These are phyloP conservation scores for Dissophora globulifera DNA, from an alignment of 192 early-diverging fungal genomes.

Conservation along the genomic window DNA sequence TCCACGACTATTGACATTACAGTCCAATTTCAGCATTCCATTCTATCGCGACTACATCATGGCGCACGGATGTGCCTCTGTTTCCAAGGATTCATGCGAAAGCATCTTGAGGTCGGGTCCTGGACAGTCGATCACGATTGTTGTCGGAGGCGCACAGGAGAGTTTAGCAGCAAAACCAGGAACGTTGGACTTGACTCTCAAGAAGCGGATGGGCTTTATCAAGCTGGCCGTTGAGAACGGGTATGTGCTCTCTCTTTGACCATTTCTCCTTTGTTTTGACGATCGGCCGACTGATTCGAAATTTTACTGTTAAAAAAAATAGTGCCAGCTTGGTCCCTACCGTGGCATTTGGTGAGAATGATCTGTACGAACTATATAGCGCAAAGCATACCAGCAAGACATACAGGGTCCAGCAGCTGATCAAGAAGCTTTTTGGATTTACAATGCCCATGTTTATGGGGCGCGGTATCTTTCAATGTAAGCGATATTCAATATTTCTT, in stretches of 20 bases:
- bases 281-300: neutral
- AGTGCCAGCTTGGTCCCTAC: slow-evolving; percentile 85
- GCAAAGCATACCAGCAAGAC: slow-evolving; percentile 74
- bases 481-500: too few species aligned
- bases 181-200: slow-evolving; percentile 74
- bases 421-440: slow-evolving; percentile 77
- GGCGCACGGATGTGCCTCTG: slow-evolving; percentile 80
- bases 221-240: slow-evolving; percentile 86
- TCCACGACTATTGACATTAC: slow-evolving; percentile 82
- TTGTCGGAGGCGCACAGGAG: slow-evolving; percentile 93
- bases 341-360: slow-evolving; percentile 95
- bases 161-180: slow-evolving; percentile 75
- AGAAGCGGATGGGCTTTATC: slow-evolving; percentile 90
- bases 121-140: slow-evolving; percentile 80
- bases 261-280: neutral
- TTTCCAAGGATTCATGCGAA: slow-evolving; percentile 80
- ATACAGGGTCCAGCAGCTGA: slow-evolving; percentile 73
- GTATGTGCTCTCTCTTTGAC: slow-evolving; percentile 19
- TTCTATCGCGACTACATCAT: slow-evolving; percentile 86
- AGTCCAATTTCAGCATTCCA: slow-evolving; percentile 85
- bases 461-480: slow-evolving; percentile 89
- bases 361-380: slow-evolving; percentile 83
- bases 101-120: slow-evolving; percentile 77
- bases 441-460: slow-evolving; percentile 86
- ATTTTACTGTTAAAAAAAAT: neutral